Percentiles rank a stretch among this genome's conserved stretches.
phyloP scores from a whole-genome alignment of 345 rosid species.

The Hypericum perforatum region DNA sequence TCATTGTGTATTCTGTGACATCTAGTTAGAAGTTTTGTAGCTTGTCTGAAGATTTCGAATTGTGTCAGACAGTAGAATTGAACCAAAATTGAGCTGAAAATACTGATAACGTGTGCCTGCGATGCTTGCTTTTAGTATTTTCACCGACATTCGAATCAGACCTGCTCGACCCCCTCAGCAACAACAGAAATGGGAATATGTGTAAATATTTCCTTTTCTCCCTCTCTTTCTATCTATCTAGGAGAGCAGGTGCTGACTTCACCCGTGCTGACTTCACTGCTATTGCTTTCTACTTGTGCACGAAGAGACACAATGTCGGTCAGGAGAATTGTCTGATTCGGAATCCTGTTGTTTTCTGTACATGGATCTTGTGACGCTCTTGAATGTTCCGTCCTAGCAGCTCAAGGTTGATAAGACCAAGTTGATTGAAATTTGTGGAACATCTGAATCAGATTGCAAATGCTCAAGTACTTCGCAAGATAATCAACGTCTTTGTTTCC shows the following conservation, averaged over 20 bases:
- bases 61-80: no score
- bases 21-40: no score
- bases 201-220: no score
- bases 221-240: no score
- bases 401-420: conserved; percentile 73
- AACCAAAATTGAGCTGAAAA: no score
- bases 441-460: conserved; percentile 76
- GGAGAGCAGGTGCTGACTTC: conserved; percentile 27
- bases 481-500: no score
- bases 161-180: not conserved
- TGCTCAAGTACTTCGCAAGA: conserved; percentile 35
- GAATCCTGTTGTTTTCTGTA: not conserved
- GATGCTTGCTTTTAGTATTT: conserved; percentile 25
- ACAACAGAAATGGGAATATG: not conserved
- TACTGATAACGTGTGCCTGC: conserved; percentile 12
- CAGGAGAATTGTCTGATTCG: not conserved
- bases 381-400: conserved; percentile 28
- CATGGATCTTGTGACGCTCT: not conserved
- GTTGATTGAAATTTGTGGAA: conserved; percentile 86
- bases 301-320: conserved; percentile 62
- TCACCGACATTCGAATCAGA: conserved; percentile 11
- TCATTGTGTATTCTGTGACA: no score
- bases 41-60: no score
- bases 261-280: conserved; percentile 78
- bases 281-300: conserved; percentile 79